These are phyloP conservation scores for Botrytis squamosa DNA, from an alignment of 2,329 filamentous ascomycete genomes.

Conservation along the genomic window DNA sequence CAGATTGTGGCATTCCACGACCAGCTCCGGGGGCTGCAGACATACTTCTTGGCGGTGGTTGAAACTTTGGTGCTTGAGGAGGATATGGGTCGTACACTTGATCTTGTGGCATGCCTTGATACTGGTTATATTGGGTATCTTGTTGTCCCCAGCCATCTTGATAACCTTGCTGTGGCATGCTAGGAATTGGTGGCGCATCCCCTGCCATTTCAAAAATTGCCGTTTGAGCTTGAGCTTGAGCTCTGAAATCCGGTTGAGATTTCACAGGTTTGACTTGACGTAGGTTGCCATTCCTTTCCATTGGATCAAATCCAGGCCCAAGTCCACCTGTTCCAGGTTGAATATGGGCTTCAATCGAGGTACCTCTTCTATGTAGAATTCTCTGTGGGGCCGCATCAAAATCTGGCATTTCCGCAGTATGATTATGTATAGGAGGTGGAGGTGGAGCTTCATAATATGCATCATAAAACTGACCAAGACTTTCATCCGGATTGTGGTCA, in stretches of 20 bases:
- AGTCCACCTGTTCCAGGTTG: slow-evolving; percentile 22
- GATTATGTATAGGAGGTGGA: slow-evolving; percentile 24
- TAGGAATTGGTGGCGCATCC: slow-evolving; percentile 57
- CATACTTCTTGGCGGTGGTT: slow-evolving; percentile 34
- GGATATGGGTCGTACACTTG: slow-evolving; percentile 30
- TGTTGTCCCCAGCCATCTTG: slow-evolving; percentile 34
- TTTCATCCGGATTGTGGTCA: slow-evolving; percentile 38
- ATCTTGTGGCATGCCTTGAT: slow-evolving; percentile 23
- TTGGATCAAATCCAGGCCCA: background rate
- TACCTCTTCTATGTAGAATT: slow-evolving; percentile 29
- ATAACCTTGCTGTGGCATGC: slow-evolving; percentile 32
- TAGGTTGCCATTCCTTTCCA: slow-evolving; percentile 40
- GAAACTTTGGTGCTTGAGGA: slow-evolving; percentile 29
- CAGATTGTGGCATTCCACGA: slow-evolving; percentile 26
- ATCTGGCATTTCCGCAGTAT: slow-evolving; percentile 37
- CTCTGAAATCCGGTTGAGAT: slow-evolving; percentile 64
- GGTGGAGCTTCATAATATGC: slow-evolving; percentile 49
- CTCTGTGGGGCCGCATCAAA: slow-evolving; percentile 30
- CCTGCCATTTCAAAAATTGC: slow-evolving; percentile 73
- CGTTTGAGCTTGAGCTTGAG: slow-evolving; percentile 52
- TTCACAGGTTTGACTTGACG: slow-evolving; percentile 57
- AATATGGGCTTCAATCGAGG: slow-evolving; percentile 37
- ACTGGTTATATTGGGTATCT: slow-evolving; percentile 29
- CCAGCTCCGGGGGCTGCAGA: slow-evolving; percentile 33
- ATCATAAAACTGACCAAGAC: slow-evolving; percentile 55